Percentiles rank a stretch among this genome's conserved stretches.
Evolutionary conservation across 129 eudicot genomes (phyloP).

Genomic region (Flaveria trinervia): DNA sequence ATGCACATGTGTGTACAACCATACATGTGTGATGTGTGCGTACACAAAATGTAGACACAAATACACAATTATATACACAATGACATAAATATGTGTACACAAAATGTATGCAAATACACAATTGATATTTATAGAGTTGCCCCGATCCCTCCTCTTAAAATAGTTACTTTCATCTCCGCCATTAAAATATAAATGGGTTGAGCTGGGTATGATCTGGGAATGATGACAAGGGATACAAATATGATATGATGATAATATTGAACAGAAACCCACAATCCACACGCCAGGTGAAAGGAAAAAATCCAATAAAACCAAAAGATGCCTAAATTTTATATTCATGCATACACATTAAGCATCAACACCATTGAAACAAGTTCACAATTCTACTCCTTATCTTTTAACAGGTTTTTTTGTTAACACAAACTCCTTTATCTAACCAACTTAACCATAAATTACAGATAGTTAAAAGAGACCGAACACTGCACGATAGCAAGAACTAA

Average conservation of each 20-base stretch:
- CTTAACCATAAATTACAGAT: conserved; percentile 32
- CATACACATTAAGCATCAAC: conserved; percentile 31
- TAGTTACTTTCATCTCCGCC: too few relatives aligned
- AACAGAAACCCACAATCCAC: neutral
- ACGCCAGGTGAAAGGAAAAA: neutral
- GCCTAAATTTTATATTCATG: conserved; percentile 31
- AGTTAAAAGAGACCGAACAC: conserved; percentile 19
- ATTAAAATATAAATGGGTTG: neutral
- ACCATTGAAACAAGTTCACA: conserved; percentile 15
- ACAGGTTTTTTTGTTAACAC: conserved; percentile 19
- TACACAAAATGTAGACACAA: too few relatives aligned
- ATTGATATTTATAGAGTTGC: too few relatives aligned
- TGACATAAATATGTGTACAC: too few relatives aligned
- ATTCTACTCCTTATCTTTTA: conserved; percentile 29
- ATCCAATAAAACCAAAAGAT: conserved; percentile 12
- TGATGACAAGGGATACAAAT: too few relatives aligned
- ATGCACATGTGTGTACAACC: neutral
- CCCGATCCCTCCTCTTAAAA: too few relatives aligned
- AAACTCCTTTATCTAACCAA: conserved; percentile 29
- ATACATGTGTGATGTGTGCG: too few relatives aligned
- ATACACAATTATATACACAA: too few relatives aligned
- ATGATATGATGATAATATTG: too few relatives aligned
- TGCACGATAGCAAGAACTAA: conserved; percentile 23
- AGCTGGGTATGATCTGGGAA: too few relatives aligned
- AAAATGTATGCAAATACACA: too few relatives aligned